Percentiles rank a stretch among this genome's conserved stretches.
Evolutionary conservation across 225 moss, liverwort and hornwort species (phyloP).

Genomic region (Ulota crispa): DNA sequence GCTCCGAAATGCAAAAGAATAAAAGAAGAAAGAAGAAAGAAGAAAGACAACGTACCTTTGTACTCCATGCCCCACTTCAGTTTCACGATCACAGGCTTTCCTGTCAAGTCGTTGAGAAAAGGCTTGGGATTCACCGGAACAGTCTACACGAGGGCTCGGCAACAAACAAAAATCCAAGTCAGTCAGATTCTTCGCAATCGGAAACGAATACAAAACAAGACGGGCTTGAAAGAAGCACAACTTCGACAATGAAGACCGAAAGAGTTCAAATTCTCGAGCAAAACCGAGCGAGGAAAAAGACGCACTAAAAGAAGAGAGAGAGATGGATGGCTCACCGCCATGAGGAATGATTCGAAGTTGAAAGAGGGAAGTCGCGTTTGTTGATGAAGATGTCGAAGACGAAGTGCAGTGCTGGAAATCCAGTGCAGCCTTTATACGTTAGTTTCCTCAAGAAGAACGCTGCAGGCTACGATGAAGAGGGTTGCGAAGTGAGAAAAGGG

Average conservation of each 20-base stretch:
- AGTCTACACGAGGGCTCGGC: slow-evolving; percentile 44
- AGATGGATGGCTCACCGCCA: slow-evolving; percentile 27
- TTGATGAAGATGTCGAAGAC: not conserved
- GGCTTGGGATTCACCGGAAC: slow-evolving; percentile 97
- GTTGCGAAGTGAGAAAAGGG: not conserved
- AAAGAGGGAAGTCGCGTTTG: not conserved
- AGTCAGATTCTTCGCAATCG: not conserved
- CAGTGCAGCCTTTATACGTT: not conserved
- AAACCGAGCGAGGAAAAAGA: not conserved
- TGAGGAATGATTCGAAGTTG: not conserved
- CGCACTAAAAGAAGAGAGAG: not conserved
- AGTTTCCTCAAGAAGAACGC: too few species aligned
- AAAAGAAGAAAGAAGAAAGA: not conserved
- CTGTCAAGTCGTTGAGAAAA: slow-evolving; percentile 89
- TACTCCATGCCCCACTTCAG: slow-evolving; percentile 99
- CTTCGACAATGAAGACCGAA: not conserved
- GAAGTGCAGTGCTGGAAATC: not conserved
- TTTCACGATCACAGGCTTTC: slow-evolving; percentile 96
- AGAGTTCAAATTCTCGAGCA: not conserved
- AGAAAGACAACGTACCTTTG: slow-evolving; percentile 53
- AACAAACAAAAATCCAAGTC: not conserved
- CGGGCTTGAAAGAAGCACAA: not conserved
- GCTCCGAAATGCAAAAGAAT: not conserved
- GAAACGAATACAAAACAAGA: not conserved
- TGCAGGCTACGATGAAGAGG: not conserved